A percentile compares a stretch with the other conserved stretches of the same genome.
Conservation (phyloP, 805 yeast genomes). For the Starmerella bacillaris region DNA sequence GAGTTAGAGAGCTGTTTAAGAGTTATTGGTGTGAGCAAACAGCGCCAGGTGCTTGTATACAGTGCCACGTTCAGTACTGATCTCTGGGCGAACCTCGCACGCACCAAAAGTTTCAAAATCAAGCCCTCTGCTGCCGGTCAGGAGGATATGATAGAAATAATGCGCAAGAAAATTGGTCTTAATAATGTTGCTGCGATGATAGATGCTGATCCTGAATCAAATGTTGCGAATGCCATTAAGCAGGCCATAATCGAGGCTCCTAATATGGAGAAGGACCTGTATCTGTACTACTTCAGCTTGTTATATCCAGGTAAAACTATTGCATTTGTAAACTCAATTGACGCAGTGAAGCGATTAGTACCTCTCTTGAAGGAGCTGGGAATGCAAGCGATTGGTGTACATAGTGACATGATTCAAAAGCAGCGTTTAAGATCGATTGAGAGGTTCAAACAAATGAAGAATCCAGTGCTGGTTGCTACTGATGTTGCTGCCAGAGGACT, state of each 20-base stretch:
- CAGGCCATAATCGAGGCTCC: constrained; percentile 89
- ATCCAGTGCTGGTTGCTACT: constrained; percentile 62
- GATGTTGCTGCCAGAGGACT: constrained; percentile 98
- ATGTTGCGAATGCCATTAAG: constrained; percentile 52
- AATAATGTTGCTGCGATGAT: constrained; percentile 48
- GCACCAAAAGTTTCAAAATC: no score
- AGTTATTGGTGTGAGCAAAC: constrained; percentile 35
- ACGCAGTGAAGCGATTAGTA: constrained; percentile 71
- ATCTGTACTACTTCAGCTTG: constrained; percentile 67
- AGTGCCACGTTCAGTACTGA: constrained; percentile 84
- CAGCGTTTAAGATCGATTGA: constrained; percentile 77
- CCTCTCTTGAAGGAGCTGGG: constrained; percentile 55
- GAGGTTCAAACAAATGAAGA: constrained; percentile 36
- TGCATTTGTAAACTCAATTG: constrained; percentile 89
- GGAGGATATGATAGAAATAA: constrained; percentile 45
- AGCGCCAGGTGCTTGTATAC: constrained; percentile 74
- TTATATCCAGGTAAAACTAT: constrained; percentile 79
- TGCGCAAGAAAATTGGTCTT: constrained; percentile 55
- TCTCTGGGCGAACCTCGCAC: constrained; percentile 55
- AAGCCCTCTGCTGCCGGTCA: constrained; percentile 21
- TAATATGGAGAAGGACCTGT: constrained; percentile 73
- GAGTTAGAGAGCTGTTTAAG: constrained; percentile 73
- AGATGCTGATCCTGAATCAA: constrained; percentile 74
- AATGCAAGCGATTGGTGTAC: constrained; percentile 54
- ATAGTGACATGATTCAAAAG: constrained; percentile 88